Base-by-base conservation (phyloP, 306 rosid species). In the Begonia loranthoides region DNA sequence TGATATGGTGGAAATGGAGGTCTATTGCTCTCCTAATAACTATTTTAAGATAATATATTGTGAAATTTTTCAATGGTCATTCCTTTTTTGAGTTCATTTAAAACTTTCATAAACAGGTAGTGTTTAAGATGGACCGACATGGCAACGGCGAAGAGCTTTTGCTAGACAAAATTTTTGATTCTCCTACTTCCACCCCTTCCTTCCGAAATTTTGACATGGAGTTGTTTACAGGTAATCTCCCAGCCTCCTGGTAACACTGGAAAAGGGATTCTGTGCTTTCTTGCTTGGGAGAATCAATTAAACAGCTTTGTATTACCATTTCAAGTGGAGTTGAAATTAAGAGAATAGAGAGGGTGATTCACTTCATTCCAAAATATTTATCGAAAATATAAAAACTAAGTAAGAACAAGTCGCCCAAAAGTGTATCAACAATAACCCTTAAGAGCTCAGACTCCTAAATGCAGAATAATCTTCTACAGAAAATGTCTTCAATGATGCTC, bases 81-180 rank as follows among this genome's bases (percentile, higher is more conserved):
- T 43, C n/a, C 3, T 66, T 55, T 55, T 57, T 41, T 65, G 36
- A 58, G 41, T 41, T 51, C 45, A 12, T 41, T 41, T 9, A 12
- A 46, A 12, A 45, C 13, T 12, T 5, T 67, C 54, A 60, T 43
- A 49, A 67, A 60, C 80, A 89, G 94, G 50, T 80, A 63, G 56
- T 82, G 57, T 89, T 85, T 50, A 89, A 89, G 83, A 89, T 89
- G 95, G 97, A 89, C 55, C 84, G 86, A 44, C 52, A 61, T 0
- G 94, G 97, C 57, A 85, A 85, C 19, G 97, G 97, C 2, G 94
- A 85, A 63, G 74, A 76, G 69, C 52, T 89, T 45, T 63, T 73
- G 71, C 64, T 85, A 33, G 67, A 82, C 55, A 79, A 72, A 60
- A 68, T 85, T 62, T 73, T 85, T 61, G 58, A 78, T 43, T 81